A percentile compares a stretch with the other conserved stretches of the same genome.
Evolutionary conservation across 129 eudicot genomes (phyloP).

Genomic region (Flaveria robusta): DNA sequence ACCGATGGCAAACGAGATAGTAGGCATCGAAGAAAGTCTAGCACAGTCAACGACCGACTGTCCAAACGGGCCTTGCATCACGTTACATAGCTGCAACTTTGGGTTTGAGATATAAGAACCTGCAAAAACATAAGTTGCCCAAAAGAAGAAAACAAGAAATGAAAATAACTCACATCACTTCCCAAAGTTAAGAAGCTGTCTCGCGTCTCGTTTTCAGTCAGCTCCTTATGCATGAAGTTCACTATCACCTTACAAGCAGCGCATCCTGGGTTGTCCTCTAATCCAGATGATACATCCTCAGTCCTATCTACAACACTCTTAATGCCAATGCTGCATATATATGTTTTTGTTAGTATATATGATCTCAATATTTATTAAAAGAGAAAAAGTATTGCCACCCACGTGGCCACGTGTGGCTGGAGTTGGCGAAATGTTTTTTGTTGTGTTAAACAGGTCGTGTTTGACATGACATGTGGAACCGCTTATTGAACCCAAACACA

Average conservation of each 20-base stretch:
- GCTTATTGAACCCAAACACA: no score
- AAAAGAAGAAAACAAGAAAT: not conserved
- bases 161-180: slow-evolving; percentile 8
- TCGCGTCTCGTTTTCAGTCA: slow-evolving; percentile 10
- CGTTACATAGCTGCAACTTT: slow-evolving; percentile 31
- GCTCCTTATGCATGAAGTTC: slow-evolving; percentile 59
- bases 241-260: slow-evolving; percentile 65
- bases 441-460: no score
- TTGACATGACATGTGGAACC: no score
- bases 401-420: no score
- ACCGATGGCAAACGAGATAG: slow-evolving; percentile 28
- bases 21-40: slow-evolving; percentile 24
- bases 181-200: slow-evolving; percentile 20
- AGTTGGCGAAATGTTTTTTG: no score
- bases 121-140: not conserved
- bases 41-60: slow-evolving; percentile 26
- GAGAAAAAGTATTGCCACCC: no score
- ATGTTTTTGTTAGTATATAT: no score
- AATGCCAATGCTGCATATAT: slow-evolving; percentile 53
- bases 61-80: not conserved
- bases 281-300: slow-evolving; percentile 34
- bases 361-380: no score
- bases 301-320: slow-evolving; percentile 51
- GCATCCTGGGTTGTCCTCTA: slow-evolving; percentile 42
- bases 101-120: not conserved